These are phyloP conservation scores for Termitomyces sp. DNA, from an alignment of 768 basidiomycete genomes.

Conservation along the genomic window DNA sequence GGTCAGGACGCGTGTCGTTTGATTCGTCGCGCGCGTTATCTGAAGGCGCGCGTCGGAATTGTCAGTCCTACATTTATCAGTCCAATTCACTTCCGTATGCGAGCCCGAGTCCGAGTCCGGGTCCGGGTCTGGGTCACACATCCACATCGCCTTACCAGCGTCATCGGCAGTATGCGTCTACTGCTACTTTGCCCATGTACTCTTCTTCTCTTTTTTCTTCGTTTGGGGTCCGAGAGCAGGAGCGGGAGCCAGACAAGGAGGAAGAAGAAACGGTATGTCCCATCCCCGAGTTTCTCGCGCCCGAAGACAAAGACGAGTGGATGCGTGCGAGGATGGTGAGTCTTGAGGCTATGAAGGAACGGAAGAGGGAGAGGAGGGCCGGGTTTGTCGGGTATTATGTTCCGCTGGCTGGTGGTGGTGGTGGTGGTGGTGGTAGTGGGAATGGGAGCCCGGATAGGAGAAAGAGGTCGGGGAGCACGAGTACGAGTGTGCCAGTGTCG, in stretches of 20 bases:
- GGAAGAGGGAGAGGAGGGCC: slow-evolving; percentile 3
- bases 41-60: background rate
- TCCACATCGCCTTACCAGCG: background rate
- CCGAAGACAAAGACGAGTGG: slow-evolving; percentile 23
- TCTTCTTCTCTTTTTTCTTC: background rate
- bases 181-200: background rate
- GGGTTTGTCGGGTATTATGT: background rate
- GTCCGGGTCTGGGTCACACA: background rate
- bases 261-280: background rate
- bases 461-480: no score
- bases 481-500: background rate
- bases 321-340: slow-evolving; percentile 27
- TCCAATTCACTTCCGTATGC: background rate
- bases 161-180: background rate
- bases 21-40: background rate
- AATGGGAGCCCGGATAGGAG: no score
- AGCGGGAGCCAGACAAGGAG: background rate
- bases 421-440: no score
- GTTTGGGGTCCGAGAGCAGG: background rate
- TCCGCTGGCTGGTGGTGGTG: background rate
- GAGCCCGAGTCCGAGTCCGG: no score
- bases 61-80: background rate
- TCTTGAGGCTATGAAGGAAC: slow-evolving; percentile 1
- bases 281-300: background rate
- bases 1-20: background rate